Evolutionary conservation across 1,284 basidiomycete genomes (phyloP), one percentile per base, ranked within the genome.

Genomic region (Malassezia japonica): DNA sequence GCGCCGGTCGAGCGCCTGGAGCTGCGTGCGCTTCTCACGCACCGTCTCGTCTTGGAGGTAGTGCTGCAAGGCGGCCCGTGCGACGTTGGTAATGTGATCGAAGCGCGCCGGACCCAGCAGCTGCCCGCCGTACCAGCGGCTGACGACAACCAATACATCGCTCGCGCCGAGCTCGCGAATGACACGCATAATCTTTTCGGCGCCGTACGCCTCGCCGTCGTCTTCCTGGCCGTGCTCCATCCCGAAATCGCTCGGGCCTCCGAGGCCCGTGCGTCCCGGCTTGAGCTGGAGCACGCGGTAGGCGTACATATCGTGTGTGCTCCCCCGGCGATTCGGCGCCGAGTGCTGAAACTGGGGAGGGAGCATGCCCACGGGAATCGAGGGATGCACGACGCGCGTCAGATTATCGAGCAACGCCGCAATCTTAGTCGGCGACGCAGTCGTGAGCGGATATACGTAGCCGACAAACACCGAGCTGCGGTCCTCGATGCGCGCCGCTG

Each of bases 41-140:
- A 71, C 37, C 28, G 56, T 56, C 53, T 86, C 84, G 39, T 78
- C 74, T 32, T 77, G 75, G 55, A 80, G 80, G 76, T 85, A 84
- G 25, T 75, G 74, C 21, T 77, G 77, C 64, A 86, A 83, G 6
- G 85, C 86, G 64, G 86, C 83, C 13, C 77, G 73, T 1, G 85
- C 77, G 62, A 84, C 86, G 4, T 78, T 80, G 66, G 84, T 82
- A 55, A 88, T 84, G 61, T 88, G 86, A 1, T 78, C 73, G 70
- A 87, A 89, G n/a, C 86, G 77, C 9, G 77, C 79, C 9, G 81
- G 80, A 2, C 82, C 82, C 4, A 83, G 70, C 75, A 87, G 76
- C 23, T 79, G 81, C 8, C 86, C 87, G 0, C 86, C 86, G 61
- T 83, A 88, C 84, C 85, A 72, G 12, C 67, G 48, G 43, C 65